Percentiles rank a stretch among this genome's conserved stretches.
Conservation (phyloP, 768 basidiomycete genomes). For the Boletus insuetus region DNA sequence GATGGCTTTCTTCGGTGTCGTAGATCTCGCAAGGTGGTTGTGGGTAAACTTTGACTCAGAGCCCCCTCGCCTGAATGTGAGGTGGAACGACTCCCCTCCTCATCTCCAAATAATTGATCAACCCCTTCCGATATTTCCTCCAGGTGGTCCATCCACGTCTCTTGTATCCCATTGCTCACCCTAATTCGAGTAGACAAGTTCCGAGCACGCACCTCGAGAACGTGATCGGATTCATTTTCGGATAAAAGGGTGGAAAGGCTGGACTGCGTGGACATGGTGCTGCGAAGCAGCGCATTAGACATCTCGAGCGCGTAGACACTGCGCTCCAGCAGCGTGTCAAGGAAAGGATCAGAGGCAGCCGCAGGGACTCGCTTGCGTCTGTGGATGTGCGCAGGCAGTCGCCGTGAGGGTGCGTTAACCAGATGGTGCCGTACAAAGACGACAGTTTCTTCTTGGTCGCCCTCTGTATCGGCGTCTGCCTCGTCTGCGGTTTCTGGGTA, state of each 20-base stretch:
- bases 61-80: constrained; percentile 17
- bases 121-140: constrained; percentile 63
- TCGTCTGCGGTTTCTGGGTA: constrained; percentile 78
- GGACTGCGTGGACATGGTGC: constrained; percentile 69
- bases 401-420: constrained; percentile 35
- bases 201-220: constrained; percentile 47
- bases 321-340: constrained; percentile 77
- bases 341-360: constrained; percentile 47
- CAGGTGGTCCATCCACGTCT: constrained; percentile 65
- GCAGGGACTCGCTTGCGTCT: constrained; percentile 29
- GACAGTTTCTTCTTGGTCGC: constrained; percentile 20
- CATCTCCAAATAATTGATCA: constrained; percentile 50
- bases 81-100: constrained; percentile 6
- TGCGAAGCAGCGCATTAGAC: constrained; percentile 76
- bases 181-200: constrained; percentile 52
- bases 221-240: constrained; percentile 45
- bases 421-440: constrained; percentile 26
- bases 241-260: constrained; percentile 49
- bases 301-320: constrained; percentile 85
- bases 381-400: constrained; percentile 18
- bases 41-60: constrained; percentile 48
- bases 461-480: constrained; percentile 67
- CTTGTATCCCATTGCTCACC: constrained; percentile 42
- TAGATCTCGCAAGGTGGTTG: constrained; percentile 30
- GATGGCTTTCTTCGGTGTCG: constrained; percentile 46